phyloP scores from a whole-genome alignment of 768 basidiomycete species.

The Mycena indigotica region DNA sequence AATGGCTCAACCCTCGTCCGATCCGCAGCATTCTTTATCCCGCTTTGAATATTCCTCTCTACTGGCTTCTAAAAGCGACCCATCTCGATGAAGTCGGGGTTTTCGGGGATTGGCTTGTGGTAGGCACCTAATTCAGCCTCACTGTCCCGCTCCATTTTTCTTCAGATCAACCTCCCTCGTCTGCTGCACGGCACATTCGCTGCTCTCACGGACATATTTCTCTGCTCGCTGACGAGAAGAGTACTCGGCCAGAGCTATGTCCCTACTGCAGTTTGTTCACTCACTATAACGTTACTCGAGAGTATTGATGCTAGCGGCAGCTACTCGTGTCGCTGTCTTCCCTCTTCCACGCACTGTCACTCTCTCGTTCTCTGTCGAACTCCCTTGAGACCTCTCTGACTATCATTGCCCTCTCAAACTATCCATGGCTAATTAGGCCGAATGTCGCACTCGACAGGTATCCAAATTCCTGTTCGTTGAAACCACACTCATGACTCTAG shows the following conservation, averaged over 20 bases:
- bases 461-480: not conserved
- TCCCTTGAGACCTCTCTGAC: slow-evolving; percentile 89
- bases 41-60: slow-evolving; percentile 75
- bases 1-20: slow-evolving; percentile 75
- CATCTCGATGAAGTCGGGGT: slow-evolving; percentile 47
- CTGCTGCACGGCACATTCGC: slow-evolving; percentile 76
- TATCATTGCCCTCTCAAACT: slow-evolving; percentile 72
- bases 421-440: slow-evolving; percentile 65
- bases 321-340: slow-evolving; percentile 79
- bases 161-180: slow-evolving; percentile 73
- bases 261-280: slow-evolving; percentile 61
- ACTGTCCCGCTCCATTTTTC: slow-evolving; percentile 1
- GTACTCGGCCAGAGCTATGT: slow-evolving; percentile 62
- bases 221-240: slow-evolving; percentile 60
- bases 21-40: slow-evolving; percentile 86
- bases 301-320: slow-evolving; percentile 40
- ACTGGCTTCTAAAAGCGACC: slow-evolving; percentile 63
- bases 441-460: slow-evolving; percentile 41
- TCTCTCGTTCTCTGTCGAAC: slow-evolving; percentile 90
- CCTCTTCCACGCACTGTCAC: slow-evolving; percentile 81
- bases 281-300: not conserved
- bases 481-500: slow-evolving; percentile 23
- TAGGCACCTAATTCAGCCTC: slow-evolving; percentile 38
- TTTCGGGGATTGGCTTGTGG: slow-evolving; percentile 56
- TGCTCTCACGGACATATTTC: slow-evolving; percentile 76